Evolutionary conservation across 495 filamentous ascomycete species (phyloP), one percentile per base, ranked within the genome.

Genomic region (Daldinia concentrica): DNA sequence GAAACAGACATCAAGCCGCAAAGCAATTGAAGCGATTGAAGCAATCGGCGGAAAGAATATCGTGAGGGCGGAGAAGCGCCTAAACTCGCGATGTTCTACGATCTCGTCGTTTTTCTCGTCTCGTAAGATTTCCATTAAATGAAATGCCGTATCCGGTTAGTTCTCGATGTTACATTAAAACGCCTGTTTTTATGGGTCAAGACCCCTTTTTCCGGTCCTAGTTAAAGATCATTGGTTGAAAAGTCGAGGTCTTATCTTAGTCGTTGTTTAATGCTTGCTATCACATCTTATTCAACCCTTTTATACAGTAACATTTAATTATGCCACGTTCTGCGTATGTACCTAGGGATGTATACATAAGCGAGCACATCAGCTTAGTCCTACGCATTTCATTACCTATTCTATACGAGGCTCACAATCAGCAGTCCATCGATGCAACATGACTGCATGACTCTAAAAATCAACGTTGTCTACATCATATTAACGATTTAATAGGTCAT

Each of bases 71-170:
- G 19, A 29, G 4, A 54, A 48, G 27, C 22, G 63, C 17, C 56
- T n/a, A 52, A 56, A 15, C 19, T 51, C 60, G 52, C 71, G 62
- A 69, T 52, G 56, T 15, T 45, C 37, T 48, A 69, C 45, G 56
- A 11, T 45, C 37, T 48, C 43, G 43, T 22, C 29, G 29, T 22
- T 17, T n/a, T n/a, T n/a, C n/a, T n/a, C n/a, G n/a, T 8, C n/a
- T 68, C 65, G 37, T 73, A 62, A 73, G 70, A 64, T 64, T 57
- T 51, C 39, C 39, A 27, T 66, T 65, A 62, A 69, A 69, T 73
- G 64, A 73, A 62, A 54, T 66, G 57, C 71, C 58, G 7, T n/a
- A 54, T 69, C 41, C 26, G 62, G 71, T 69, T 73, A 73, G 64
- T 27, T 56, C 19, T 51, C 36, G 66, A 43, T 58, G 52, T 45